Evolutionary conservation across 345 rosid species (phyloP).

Genomic region (Aethionema arabicum): DNA sequence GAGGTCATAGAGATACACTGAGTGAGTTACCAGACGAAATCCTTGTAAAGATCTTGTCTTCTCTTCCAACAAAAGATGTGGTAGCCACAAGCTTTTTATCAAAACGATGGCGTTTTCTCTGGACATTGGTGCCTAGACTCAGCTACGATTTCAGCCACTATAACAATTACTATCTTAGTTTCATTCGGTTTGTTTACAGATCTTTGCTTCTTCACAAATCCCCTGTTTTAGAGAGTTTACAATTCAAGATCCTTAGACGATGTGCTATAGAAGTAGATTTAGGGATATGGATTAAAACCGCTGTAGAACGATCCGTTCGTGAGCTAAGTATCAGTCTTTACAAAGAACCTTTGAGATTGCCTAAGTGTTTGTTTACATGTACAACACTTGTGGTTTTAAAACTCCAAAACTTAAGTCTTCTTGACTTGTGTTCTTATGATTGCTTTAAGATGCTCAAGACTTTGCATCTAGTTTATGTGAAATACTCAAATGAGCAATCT

Average conservation of each 20-base stretch:
- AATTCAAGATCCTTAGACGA: constrained; percentile 23
- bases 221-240: constrained; percentile 10
- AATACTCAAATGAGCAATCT: constrained; percentile 28
- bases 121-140: constrained; percentile 32
- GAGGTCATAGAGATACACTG: constrained; percentile 21
- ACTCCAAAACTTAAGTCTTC: constrained; percentile 21
- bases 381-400: constrained; percentile 24
- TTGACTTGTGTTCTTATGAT: constrained; percentile 21
- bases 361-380: constrained; percentile 27
- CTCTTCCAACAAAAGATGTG: constrained; percentile 31
- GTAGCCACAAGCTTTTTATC: constrained; percentile 30
- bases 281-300: constrained; percentile 28
- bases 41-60: constrained; percentile 32
- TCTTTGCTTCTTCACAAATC: constrained; percentile 34
- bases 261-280: constrained; percentile 22
- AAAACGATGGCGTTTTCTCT: constrained; percentile 27
- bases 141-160: constrained; percentile 29
- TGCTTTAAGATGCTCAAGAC: constrained; percentile 29
- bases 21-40: constrained; percentile 36
- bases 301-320: constrained; percentile 24
- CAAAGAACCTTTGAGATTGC: constrained; percentile 27
- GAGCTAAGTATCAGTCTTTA: constrained; percentile 26
- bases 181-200: constrained; percentile 31
- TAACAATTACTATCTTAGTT: not conserved
- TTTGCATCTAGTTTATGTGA: constrained; percentile 30